Conservation (phyloP, 768 basidiomycete genomes). For the Kondoa subrosea region DNA sequence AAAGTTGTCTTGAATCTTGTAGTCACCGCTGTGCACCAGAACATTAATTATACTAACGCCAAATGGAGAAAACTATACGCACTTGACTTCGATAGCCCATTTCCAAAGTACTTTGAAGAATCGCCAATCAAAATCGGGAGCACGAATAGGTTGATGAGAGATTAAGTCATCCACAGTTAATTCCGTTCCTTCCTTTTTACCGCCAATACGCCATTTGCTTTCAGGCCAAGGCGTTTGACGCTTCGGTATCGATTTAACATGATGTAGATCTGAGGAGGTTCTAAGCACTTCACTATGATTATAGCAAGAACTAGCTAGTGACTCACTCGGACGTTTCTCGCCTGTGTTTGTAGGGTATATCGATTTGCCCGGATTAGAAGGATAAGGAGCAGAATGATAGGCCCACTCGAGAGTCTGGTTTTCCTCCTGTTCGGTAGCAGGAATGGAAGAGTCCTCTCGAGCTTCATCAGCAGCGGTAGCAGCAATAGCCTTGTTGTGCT, state of each 20-base stretch:
- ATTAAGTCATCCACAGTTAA: neutral
- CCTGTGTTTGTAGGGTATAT: too few relatives aligned
- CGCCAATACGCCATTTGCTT: neutral
- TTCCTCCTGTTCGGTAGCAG: too few relatives aligned
- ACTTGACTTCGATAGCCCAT: conserved; percentile 4
- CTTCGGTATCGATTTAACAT: neutral
- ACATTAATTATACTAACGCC: neutral
- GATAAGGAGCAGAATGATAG: neutral
- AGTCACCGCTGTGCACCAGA: neutral
- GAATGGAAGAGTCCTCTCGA: too few relatives aligned
- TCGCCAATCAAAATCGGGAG: conserved; percentile 1
- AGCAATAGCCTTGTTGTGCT: too few relatives aligned
- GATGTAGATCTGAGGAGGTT: neutral
- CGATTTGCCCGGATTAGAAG: neutral
- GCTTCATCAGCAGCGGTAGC: neutral
- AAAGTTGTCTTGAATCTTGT: neutral
- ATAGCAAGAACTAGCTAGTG: too few relatives aligned
- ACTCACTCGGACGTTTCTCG: too few relatives aligned
- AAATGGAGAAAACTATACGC: neutral
- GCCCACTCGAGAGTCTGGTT: too few relatives aligned
- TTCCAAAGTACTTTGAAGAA: neutral
- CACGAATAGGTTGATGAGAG: neutral
- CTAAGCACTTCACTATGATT: neutral
- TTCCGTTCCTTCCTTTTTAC: neutral
- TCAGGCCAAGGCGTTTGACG: neutral